Evolutionary conservation across 2,329 filamentous ascomycete species (phyloP).

Genomic region (Fusarium austroafricanum): DNA sequence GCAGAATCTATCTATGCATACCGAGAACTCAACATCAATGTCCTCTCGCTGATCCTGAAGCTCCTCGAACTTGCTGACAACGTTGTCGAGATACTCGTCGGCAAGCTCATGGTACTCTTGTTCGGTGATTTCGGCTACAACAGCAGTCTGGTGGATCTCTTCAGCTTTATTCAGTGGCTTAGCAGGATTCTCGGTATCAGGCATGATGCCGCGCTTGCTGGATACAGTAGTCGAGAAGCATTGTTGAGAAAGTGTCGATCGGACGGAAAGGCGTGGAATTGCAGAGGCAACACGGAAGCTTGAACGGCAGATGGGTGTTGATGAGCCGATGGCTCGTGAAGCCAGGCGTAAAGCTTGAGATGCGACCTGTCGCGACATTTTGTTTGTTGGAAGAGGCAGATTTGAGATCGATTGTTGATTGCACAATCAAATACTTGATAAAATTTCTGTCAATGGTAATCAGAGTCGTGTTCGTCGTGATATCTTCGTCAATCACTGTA

Average conservation of each 20-base stretch:
- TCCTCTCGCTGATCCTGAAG: slow-evolving; percentile 78
- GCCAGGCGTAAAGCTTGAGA: slow-evolving; percentile 54
- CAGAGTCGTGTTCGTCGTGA: not conserved
- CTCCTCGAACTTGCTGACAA: slow-evolving; percentile 73
- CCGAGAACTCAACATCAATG: slow-evolving; percentile 89
- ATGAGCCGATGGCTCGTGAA: slow-evolving; percentile 49
- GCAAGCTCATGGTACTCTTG: slow-evolving; percentile 81
- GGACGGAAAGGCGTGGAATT: slow-evolving; percentile 2
- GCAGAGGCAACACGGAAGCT: slow-evolving; percentile 34
- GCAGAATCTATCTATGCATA: slow-evolving; percentile 58
- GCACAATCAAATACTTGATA: not conserved
- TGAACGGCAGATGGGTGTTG: slow-evolving; percentile 38
- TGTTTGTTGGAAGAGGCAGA: slow-evolving; percentile 8
- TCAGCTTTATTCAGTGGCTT: slow-evolving; percentile 55
- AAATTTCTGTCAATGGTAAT: not conserved
- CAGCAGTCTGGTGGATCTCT: slow-evolving; percentile 53
- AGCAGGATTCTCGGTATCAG: slow-evolving; percentile 67
- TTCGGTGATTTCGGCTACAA: slow-evolving; percentile 73
- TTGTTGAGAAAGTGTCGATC: slow-evolving; percentile 38
- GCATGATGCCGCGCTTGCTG: slow-evolving; percentile 65
- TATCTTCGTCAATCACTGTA: slow-evolving; percentile 14
- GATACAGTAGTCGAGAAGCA: slow-evolving; percentile 48
- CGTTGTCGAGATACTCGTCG: slow-evolving; percentile 75
- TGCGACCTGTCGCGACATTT: slow-evolving; percentile 51
- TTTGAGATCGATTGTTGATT: not conserved